Evolutionary conservation across 2,329 filamentous ascomycete species (phyloP).

Genomic region (Colletotrichum spaethianum): DNA sequence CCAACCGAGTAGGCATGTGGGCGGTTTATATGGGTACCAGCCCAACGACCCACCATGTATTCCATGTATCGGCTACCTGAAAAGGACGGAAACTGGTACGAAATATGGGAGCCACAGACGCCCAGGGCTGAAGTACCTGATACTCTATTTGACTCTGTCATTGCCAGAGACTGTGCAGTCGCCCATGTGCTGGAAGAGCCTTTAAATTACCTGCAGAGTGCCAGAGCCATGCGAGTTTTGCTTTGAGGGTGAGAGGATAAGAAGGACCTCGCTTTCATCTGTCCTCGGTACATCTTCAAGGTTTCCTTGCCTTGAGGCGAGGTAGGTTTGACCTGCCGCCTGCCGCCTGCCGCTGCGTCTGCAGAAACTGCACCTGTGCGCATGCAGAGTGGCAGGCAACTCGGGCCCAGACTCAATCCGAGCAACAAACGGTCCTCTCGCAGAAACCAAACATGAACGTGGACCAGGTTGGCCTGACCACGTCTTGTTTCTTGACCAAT

Average conservation of each 20-base stretch:
- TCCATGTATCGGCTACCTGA: slow-evolving; percentile 19
- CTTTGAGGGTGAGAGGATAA: neutral
- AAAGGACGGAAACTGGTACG: neutral
- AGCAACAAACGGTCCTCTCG: slow-evolving; percentile 12
- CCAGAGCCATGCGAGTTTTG: neutral
- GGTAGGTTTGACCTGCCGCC: neutral
- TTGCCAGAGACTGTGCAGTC: slow-evolving; percentile 10
- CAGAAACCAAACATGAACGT: neutral
- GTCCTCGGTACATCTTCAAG: slow-evolving; percentile 3
- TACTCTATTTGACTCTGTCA: neutral
- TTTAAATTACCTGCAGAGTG: neutral
- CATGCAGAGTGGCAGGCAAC: slow-evolving; percentile 24
- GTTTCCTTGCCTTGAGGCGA: neutral
- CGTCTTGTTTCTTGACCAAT: slow-evolving; percentile 3
- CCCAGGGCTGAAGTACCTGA: neutral
- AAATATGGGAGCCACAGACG: neutral
- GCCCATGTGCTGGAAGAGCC: slow-evolving; percentile 17
- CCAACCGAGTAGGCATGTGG: slow-evolving; percentile 13
- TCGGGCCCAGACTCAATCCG: slow-evolving; percentile 27
- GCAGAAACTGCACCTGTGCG: slow-evolving; percentile 9
- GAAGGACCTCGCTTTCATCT: neutral
- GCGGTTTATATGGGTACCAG: slow-evolving; percentile 3
- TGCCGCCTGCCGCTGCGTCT: slow-evolving; percentile 7
- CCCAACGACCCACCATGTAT: slow-evolving; percentile 5
- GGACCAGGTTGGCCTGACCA: slow-evolving; percentile 24